These are phyloP conservation scores for Tympanopsis confertula DNA, from an alignment of 2,329 filamentous ascomycete species.

Conservation along the genomic window DNA sequence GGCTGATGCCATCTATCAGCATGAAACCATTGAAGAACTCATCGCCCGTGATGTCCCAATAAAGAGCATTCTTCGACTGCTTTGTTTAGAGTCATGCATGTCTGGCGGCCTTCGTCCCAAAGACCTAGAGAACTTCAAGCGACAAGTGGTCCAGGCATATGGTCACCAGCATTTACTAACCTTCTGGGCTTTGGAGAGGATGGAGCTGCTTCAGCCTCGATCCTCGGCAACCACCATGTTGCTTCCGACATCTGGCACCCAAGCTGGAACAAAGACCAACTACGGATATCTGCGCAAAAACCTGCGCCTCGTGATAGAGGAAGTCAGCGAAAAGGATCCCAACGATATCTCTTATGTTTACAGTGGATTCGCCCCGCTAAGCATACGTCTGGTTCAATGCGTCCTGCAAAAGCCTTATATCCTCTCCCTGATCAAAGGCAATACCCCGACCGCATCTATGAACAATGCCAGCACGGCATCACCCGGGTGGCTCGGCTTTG, in stretches of 20 bases:
- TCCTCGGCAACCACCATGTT: slow-evolving; percentile 28
- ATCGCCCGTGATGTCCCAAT: slow-evolving; percentile 51
- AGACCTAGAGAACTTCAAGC: slow-evolving; percentile 55
- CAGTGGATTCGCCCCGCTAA: slow-evolving; percentile 56
- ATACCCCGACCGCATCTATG: slow-evolving; percentile 6
- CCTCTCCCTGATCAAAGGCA: slow-evolving; percentile 30
- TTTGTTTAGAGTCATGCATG: slow-evolving; percentile 54
- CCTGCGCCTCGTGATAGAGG: slow-evolving; percentile 52
- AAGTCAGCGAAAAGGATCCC: slow-evolving; percentile 55
- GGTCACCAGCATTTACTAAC: slow-evolving; percentile 58
- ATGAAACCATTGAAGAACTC: slow-evolving; percentile 54
- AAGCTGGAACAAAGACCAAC: slow-evolving; percentile 38
- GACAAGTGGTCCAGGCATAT: slow-evolving; percentile 52
- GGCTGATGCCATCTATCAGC: slow-evolving; percentile 49
- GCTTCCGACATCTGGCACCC: slow-evolving; percentile 17
- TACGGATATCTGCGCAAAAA: slow-evolving; percentile 48
- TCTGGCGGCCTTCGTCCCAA: slow-evolving; percentile 48
- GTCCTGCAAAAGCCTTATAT: slow-evolving; percentile 53
- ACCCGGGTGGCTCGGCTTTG: slow-evolving; percentile 48
- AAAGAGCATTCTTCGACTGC: slow-evolving; percentile 43
- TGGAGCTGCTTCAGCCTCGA: slow-evolving; percentile 46
- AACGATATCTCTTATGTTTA: slow-evolving; percentile 58
- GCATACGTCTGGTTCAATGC: slow-evolving; percentile 51
- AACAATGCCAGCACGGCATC: slow-evolving; percentile 24
- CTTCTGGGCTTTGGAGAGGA: slow-evolving; percentile 51